These are phyloP conservation scores for Aphelidium insulamus DNA, from an alignment of 371 early-diverging fungal genomes.

Conservation along the genomic window DNA sequence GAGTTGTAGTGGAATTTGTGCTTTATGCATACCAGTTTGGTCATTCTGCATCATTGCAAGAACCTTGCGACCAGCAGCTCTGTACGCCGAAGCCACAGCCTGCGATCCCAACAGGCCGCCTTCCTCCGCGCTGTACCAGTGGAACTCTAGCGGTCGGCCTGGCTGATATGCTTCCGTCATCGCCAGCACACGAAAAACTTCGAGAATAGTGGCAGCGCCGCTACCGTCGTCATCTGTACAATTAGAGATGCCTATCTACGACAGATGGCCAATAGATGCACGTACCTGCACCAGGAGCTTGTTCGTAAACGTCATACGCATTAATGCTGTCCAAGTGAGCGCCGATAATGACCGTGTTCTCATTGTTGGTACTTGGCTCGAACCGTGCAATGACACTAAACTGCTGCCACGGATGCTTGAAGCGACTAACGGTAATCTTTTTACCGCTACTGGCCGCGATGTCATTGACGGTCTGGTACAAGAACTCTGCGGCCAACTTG, in stretches of 20 bases:
- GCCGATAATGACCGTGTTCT: conserved; percentile 53
- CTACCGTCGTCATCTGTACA: conserved; percentile 67
- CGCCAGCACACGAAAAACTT: conserved; percentile 53
- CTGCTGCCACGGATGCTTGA: conserved; percentile 37
- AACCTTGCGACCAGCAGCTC: conserved; percentile 23
- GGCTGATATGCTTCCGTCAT: conserved; percentile 39
- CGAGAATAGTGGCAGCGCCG: conserved; percentile 68
- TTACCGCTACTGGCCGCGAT: conserved; percentile 11
- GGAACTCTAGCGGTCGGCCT: conserved; percentile 69
- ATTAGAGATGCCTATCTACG: too few relatives aligned
- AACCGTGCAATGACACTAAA: conserved; percentile 32
- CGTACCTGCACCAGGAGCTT: too few relatives aligned
- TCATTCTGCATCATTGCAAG: conserved; percentile 49
- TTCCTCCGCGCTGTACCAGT: conserved; percentile 83
- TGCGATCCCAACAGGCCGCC: conserved; percentile 77
- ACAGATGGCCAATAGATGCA: too few relatives aligned
- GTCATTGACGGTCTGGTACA: conserved; percentile 28
- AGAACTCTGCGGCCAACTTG: conserved; percentile 46
- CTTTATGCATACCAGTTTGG: background rate
- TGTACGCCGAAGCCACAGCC: conserved; percentile 47
- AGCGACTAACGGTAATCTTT: conserved; percentile 36
- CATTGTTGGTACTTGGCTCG: conserved; percentile 26
- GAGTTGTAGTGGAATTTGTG: background rate
- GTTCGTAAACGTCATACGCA: too few relatives aligned
- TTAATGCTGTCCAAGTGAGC: conserved; percentile 85